A percentile compares a stretch with the other conserved stretches of the same genome.
Conservation (phyloP, 2,329 filamentous ascomycete species). For the Penicillium sp. region DNA sequence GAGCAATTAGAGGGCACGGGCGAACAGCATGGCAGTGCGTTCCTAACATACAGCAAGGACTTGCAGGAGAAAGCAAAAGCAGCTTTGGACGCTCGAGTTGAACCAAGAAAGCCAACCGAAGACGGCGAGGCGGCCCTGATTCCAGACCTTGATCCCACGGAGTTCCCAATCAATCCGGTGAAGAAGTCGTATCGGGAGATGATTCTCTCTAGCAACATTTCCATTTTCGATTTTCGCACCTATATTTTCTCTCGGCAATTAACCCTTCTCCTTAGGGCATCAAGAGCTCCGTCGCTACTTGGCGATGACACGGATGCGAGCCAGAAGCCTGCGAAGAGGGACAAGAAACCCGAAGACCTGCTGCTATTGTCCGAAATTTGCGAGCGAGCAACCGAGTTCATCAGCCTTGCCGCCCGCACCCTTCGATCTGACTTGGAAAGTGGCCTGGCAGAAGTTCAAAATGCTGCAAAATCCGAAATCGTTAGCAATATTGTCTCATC, state of each 20-base stretch:
- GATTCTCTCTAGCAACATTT: slow-evolving; percentile 93
- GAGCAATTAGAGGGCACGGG: slow-evolving; percentile 69
- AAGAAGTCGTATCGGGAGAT: slow-evolving; percentile 86
- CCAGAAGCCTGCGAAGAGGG: slow-evolving; percentile 55
- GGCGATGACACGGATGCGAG: slow-evolving; percentile 32
- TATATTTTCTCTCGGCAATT: slow-evolving; percentile 94
- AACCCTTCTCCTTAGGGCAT: slow-evolving; percentile 77
- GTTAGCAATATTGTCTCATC: slow-evolving; percentile 54
- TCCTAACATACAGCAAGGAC: slow-evolving; percentile 75
- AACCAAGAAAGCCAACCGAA: slow-evolving; percentile 36
- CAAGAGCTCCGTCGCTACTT: slow-evolving; percentile 60
- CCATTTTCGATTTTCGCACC: slow-evolving; percentile 90
- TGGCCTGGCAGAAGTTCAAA: slow-evolving; percentile 56
- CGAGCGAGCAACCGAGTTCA: slow-evolving; percentile 79
- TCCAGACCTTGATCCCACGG: slow-evolving; percentile 34
- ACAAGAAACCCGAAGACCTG: slow-evolving; percentile 72
- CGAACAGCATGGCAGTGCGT: slow-evolving; percentile 71
- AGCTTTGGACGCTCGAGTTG: slow-evolving; percentile 50
- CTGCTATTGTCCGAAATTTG: slow-evolving; percentile 85
- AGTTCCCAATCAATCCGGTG: slow-evolving; percentile 57
- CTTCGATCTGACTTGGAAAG: slow-evolving; percentile 77
- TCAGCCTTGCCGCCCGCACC: slow-evolving; percentile 77
- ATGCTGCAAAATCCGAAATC: slow-evolving; percentile 38
- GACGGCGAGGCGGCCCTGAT: slow-evolving; percentile 33
- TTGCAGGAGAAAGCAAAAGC: slow-evolving; percentile 65